phyloP scores from a whole-genome alignment of 2,329 filamentous ascomycete genomes.

The Penicillium sp. region DNA sequence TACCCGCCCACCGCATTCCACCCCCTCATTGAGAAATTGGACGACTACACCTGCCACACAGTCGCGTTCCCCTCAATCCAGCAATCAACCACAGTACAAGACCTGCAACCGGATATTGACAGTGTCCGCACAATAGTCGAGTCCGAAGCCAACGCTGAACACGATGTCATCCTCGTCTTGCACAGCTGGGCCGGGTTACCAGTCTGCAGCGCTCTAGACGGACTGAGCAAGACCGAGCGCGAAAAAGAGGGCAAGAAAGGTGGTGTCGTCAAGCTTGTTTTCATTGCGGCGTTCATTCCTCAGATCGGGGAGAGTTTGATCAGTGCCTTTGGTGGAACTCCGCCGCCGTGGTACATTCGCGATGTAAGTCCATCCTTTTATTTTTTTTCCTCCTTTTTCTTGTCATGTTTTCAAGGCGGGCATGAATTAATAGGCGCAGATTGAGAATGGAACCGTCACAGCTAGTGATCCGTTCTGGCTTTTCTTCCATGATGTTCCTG shows the following conservation, averaged over 20 bases:
- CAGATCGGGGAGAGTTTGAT: constrained; percentile 31
- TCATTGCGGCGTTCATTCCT: constrained; percentile 36
- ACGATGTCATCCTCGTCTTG: constrained; percentile 30
- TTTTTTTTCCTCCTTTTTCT: no score
- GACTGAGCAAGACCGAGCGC: constrained; percentile 30
- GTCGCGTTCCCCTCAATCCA: constrained; percentile 31
- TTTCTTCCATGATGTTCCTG: constrained; percentile 34
- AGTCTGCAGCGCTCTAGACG: constrained; percentile 34
- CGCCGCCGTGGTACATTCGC: constrained; percentile 29
- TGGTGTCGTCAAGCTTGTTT: constrained; percentile 35
- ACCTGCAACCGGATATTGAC: constrained; percentile 30
- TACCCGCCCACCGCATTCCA: constrained; percentile 31
- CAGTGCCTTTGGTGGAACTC: constrained; percentile 27
- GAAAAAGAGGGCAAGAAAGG: constrained; percentile 27
- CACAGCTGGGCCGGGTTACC: constrained; percentile 41
- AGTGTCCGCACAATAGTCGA: constrained; percentile 33
- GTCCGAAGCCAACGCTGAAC: constrained; percentile 28
- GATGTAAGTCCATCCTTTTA: constrained; percentile 25
- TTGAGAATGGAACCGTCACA: constrained; percentile 24
- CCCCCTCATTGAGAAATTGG: constrained; percentile 23
- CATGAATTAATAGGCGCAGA: constrained; percentile 7
- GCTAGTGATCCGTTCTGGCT: constrained; percentile 23
- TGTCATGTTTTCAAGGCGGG: neutral
- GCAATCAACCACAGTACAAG: constrained; percentile 19
- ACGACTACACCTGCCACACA: constrained; percentile 22